Percentiles rank a stretch among this genome's conserved stretches.
These are phyloP conservation scores for Phytophthora fragariaefolia DNA, from an alignment of 352 stramenopile species.

Conservation along the genomic window DNA sequence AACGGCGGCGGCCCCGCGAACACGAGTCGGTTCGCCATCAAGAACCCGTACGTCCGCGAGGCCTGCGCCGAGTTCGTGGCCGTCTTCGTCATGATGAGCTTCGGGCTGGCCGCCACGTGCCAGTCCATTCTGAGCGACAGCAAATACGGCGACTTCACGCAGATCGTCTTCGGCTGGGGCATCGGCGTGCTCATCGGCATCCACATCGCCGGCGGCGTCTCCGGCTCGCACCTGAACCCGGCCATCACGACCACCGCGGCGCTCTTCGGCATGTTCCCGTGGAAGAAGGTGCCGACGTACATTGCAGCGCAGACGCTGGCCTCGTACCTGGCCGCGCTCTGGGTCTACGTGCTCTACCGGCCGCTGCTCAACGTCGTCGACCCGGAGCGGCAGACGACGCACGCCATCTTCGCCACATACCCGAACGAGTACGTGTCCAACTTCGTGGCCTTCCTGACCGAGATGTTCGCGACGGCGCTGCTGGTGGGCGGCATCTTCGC, in stretches of 20 bases:
- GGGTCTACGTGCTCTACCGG: slow-evolving; percentile 61
- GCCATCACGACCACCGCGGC: slow-evolving; percentile 40
- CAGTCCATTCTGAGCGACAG: slow-evolving; percentile 41
- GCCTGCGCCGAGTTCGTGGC: slow-evolving; percentile 45
- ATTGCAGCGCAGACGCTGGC: slow-evolving; percentile 50
- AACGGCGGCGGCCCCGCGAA: slow-evolving; percentile 26
- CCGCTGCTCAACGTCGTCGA: slow-evolving; percentile 56
- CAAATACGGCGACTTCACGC: slow-evolving; percentile 42
- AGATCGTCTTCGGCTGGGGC: slow-evolving; percentile 52
- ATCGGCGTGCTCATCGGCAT: slow-evolving; percentile 58
- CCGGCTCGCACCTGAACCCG: slow-evolving; percentile 56
- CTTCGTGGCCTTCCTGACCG: slow-evolving; percentile 48
- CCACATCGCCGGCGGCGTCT: slow-evolving; percentile 49
- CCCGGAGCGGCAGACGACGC: slow-evolving; percentile 42
- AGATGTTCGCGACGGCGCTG: slow-evolving; percentile 56
- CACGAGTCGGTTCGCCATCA: slow-evolving; percentile 40
- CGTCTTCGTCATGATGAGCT: slow-evolving; percentile 51
- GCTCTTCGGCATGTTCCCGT: slow-evolving; percentile 46
- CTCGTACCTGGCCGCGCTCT: slow-evolving; percentile 48
- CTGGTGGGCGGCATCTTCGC: slow-evolving; percentile 57
- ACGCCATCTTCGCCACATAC: slow-evolving; percentile 60
- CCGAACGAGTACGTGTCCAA: slow-evolving; percentile 52
- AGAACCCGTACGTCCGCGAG: slow-evolving; percentile 43
- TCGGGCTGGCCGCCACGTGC: slow-evolving; percentile 42
- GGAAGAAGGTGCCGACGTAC: slow-evolving; percentile 61